Evolutionary conservation across 495 filamentous ascomycete genomes (phyloP).

Genomic region (Neurospora sp.): DNA sequence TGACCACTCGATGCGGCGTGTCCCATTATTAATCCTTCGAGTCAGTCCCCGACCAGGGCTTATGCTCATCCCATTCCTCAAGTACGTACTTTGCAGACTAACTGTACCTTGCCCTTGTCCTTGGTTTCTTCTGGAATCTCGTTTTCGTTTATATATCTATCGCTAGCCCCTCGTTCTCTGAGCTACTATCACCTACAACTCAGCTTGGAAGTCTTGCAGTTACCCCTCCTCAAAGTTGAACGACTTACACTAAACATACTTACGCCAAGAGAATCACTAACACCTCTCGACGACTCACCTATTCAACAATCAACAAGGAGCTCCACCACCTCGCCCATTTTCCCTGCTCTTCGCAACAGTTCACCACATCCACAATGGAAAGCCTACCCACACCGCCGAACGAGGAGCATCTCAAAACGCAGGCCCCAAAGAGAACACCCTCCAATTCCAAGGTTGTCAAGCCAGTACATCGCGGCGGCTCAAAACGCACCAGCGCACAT

Average conservation of each 20-base stretch:
- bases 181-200: constrained; percentile 5
- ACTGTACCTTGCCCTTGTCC: not conserved
- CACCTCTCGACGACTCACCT: constrained; percentile 4
- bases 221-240: not conserved
- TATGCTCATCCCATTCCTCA: constrained; percentile 10
- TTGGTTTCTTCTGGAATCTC: constrained; percentile 1
- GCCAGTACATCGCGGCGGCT: constrained; percentile 12
- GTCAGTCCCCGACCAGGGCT: constrained; percentile 10
- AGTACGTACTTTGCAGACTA: not conserved
- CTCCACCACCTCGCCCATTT: not conserved
- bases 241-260: not conserved
- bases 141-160: constrained; percentile 4
- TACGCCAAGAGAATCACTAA: constrained; percentile 3
- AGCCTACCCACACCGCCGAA: constrained; percentile 36
- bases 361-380: constrained; percentile 27
- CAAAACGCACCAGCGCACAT: constrained; percentile 22
- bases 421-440: constrained; percentile 14
- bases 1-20: constrained; percentile 3
- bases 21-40: constrained; percentile 20
- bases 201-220: not conserved
- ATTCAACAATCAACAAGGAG: not conserved
- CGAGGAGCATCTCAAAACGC: constrained; percentile 30
- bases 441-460: constrained; percentile 21
- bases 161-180: constrained; percentile 3
- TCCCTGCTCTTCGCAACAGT: not conserved